phyloP scores from a whole-genome alignment of 2,329 filamentous ascomycete genomes.

The Fusarium caatingaense region DNA sequence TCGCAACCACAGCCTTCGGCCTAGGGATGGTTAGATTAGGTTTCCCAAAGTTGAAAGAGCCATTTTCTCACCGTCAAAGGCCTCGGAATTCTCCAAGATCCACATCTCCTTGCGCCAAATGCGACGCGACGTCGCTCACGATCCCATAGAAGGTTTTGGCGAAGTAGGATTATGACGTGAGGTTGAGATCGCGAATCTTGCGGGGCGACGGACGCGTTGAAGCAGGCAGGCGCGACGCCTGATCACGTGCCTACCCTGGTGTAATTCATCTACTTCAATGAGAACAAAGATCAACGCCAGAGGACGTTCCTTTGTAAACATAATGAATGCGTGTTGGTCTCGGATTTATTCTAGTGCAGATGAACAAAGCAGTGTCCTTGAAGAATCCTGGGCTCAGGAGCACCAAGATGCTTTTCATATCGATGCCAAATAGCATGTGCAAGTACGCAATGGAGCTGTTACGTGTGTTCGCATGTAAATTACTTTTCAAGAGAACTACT shows the following conservation, averaged over 20 bases:
- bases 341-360: rapidly evolving
- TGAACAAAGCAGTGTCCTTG: no score
- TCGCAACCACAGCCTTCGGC: conserved; percentile 78
- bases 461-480: neutral
- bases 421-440: neutral
- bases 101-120: conserved; percentile 62
- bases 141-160: conserved; percentile 26
- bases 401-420: no score
- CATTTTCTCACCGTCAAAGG: conserved; percentile 58
- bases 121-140: conserved; percentile 35
- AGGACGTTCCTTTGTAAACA: neutral
- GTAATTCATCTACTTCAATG: neutral
- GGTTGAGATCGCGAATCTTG: conserved; percentile 40
- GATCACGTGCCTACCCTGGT: conserved; percentile 40
- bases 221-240: conserved; percentile 35
- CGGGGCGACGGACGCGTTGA: conserved; percentile 39
- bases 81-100: conserved; percentile 70
- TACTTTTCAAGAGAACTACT: no score
- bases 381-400: no score
- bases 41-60: neutral
- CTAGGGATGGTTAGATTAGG: conserved; percentile 41
- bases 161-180: conserved; percentile 41
- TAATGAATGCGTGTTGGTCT: neutral
- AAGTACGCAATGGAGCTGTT: rapidly evolving
- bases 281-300: neutral